Percentiles rank a stretch among this genome's conserved stretches.
These are phyloP conservation scores for Aspergillus novofumigatus DNA, from an alignment of 2,329 filamentous ascomycete genomes.

Conservation along the genomic window DNA sequence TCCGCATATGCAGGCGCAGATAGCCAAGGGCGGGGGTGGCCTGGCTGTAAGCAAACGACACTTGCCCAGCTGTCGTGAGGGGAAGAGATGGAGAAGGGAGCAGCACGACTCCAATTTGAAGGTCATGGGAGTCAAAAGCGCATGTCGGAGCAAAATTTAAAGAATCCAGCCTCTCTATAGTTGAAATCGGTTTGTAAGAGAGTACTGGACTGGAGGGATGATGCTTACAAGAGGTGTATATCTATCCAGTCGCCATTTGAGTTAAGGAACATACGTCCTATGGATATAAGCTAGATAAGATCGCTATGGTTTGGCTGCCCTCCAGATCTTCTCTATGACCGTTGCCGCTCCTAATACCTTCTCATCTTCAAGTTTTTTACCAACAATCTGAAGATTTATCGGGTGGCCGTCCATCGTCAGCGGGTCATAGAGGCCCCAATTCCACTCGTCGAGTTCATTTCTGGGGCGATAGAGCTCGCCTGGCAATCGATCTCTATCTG, in stretches of 20 bases:
- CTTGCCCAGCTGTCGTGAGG: not conserved
- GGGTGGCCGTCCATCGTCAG: constrained; percentile 44
- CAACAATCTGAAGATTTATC: constrained; percentile 52
- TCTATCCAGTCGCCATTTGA: too few species aligned
- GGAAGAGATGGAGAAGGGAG: not conserved
- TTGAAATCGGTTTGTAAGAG: not conserved
- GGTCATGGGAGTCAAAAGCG: not conserved
- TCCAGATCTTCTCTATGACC: constrained; percentile 25
- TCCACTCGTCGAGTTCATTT: constrained; percentile 51
- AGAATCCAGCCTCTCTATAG: not conserved
- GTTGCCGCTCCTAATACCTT: constrained; percentile 47
- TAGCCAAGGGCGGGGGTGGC: not conserved
- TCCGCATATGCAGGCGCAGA: not conserved
- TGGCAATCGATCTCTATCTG: constrained; percentile 36
- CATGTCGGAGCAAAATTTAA: not conserved
- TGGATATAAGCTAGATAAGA: not conserved
- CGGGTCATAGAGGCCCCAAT: constrained; percentile 46
- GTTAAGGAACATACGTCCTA: not conserved
- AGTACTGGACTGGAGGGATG: not conserved
- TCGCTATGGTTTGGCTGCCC: not conserved
- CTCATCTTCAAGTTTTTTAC: constrained; percentile 52
- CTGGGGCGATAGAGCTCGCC: constrained; percentile 42
- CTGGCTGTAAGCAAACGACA: not conserved
- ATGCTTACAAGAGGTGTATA: not conserved
- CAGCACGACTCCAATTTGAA: not conserved